These are phyloP conservation scores for Colletotrichum godetiae DNA, from an alignment of 2,329 filamentous ascomycete species.

Conservation along the genomic window DNA sequence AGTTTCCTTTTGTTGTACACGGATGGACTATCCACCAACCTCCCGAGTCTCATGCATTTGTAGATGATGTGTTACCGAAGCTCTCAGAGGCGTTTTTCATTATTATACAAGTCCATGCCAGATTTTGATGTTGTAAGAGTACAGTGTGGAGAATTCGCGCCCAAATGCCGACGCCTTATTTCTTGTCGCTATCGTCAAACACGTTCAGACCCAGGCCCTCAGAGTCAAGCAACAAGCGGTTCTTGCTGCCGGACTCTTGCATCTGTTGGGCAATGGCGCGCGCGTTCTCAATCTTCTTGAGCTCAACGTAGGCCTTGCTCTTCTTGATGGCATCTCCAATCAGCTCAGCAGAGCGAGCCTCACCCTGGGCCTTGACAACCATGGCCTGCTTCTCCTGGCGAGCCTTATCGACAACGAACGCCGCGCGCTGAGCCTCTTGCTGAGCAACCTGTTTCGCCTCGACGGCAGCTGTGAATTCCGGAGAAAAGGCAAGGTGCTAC, in stretches of 20 bases:
- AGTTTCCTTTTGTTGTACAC: constrained; percentile 1
- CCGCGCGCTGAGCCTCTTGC: constrained; percentile 96
- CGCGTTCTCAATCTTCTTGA: constrained; percentile 98
- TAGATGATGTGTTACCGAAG: constrained; percentile 5
- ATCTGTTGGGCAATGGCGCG: constrained; percentile 87
- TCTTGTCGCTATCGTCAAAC: constrained; percentile 64
- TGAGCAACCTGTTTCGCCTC: constrained; percentile 81
- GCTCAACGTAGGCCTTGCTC: constrained; percentile 94
- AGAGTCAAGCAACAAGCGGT: constrained; percentile 93
- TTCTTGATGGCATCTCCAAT: constrained; percentile 99
- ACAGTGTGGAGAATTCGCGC: constrained; percentile 59
- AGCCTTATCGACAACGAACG: constrained; percentile 98
- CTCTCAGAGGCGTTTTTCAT: constrained; percentile 29
- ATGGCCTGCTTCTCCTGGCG: constrained; percentile 99
- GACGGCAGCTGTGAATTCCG: constrained; percentile 79
- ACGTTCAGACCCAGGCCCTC: constrained; percentile 94
- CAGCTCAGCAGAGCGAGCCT: constrained; percentile 95
- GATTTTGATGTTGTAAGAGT: constrained; percentile 39
- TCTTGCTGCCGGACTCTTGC: constrained; percentile 86
- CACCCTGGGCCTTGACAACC: constrained; percentile 98
- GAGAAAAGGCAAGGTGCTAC: constrained; percentile 78
- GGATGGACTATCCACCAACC: neutral
- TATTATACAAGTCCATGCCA: constrained; percentile 29
- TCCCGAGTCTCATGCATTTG: neutral
- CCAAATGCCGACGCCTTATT: constrained; percentile 46